Percentiles rank a stretch among this genome's conserved stretches.
Evolutionary conservation across 2,329 filamentous ascomycete species (phyloP).

Genomic region (Colletotrichum chlorophyti): DNA sequence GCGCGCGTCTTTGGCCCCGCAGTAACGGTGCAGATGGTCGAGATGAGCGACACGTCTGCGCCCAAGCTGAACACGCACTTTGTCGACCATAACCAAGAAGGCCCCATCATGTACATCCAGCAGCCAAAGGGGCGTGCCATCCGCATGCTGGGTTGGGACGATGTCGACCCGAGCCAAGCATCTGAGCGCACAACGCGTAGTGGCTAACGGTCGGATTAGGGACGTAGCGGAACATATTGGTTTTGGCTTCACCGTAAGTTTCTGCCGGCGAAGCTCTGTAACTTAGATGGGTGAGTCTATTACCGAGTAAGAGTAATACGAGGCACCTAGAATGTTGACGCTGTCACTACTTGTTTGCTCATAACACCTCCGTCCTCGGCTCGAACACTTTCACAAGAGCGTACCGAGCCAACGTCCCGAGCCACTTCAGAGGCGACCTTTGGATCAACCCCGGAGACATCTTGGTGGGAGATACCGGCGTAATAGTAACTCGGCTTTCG

Average conservation of each 20-base stretch:
- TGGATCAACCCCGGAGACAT: constrained; percentile 40
- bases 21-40: constrained; percentile 39
- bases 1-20: constrained; percentile 39
- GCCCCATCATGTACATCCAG: constrained; percentile 37
- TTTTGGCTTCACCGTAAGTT: constrained; percentile 27
- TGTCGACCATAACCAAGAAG: constrained; percentile 35
- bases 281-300: background rate
- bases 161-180: constrained; percentile 39
- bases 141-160: constrained; percentile 38
- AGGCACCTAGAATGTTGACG: no score
- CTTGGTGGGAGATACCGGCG: constrained; percentile 36
- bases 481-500: constrained; percentile 35
- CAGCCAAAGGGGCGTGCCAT: constrained; percentile 35
- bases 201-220: constrained; percentile 37
- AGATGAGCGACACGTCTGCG: constrained; percentile 32
- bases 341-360: constrained; percentile 36
- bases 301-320: no score
- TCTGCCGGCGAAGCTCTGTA: background rate
- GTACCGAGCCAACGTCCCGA: constrained; percentile 35
- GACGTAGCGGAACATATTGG: constrained; percentile 38
- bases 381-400: constrained; percentile 39
- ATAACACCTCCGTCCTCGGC: constrained; percentile 35
- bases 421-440: constrained; percentile 35
- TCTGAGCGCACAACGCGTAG: constrained; percentile 34
- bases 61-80: constrained; percentile 37